Evolutionary conservation across 2,329 filamentous ascomycete genomes (phyloP), one percentile per base, ranked within the genome.

Genomic region (Pseudogymnoascus sp.): DNA sequence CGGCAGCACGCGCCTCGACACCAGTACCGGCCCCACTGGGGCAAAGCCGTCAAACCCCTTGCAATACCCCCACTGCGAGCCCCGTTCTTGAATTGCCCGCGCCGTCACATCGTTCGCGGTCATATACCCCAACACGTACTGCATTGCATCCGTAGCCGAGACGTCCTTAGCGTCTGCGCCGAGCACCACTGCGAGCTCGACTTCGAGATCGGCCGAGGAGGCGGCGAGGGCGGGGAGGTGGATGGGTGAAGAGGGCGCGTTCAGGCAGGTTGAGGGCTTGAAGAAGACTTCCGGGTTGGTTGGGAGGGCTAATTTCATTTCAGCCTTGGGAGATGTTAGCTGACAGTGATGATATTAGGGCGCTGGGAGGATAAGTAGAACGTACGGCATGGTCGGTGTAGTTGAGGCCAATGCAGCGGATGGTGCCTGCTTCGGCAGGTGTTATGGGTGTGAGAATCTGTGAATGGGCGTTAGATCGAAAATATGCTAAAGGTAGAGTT

Each of bases 71-170:
- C 81, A 84, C 70, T 85, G 83, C 60, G 75, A 77, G 70, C 82
- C 78, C 21, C 77, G 75, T 67, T 81, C 77, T 74, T 87, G 84
- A 62, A 77, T 77, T 60, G 81, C 80, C 3, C 84, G 80, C 65
- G 81, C 83, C 1, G 84, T 86, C 5, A 88, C 80, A 69, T 88
- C 85, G 73, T 88, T 88, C 68, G 80, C 79, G 21, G 80, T 79
- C 0, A 84, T 85, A 71, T 88, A 88, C 28, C 86, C 85, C 1
- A 88, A 79, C 3, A 88, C 78, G 68, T 87, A 85, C 66, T 81
- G 78, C 60, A 84, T 70, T 4, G 84, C 84, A 28, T 86, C 79
- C 0, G 75, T 77, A 67, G 85, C 82, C 53, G 77, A 75, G 8
- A 86, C 82, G 66, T 87, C 83, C 68, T 77, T 77, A 25, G 73